Percentiles rank a stretch among this genome's conserved stretches.
phyloP scores from a whole-genome alignment of 352 stramenopile genomes.

The Thraustotheca clavata region DNA sequence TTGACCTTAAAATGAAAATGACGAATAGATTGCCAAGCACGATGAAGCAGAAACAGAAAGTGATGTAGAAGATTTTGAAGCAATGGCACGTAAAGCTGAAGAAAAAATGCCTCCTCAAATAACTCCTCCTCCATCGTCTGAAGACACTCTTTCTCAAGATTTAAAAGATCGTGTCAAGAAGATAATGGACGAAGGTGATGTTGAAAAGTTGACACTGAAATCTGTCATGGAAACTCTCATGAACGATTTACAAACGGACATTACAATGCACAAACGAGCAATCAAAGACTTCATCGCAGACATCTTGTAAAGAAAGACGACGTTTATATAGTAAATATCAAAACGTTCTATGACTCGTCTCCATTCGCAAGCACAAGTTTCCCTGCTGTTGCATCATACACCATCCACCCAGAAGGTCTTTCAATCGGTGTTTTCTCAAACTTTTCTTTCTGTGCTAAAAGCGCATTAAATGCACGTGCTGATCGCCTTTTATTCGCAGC shows the following conservation, averaged over 20 bases:
- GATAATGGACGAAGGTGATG: constrained; percentile 68
- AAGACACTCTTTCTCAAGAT: constrained; percentile 32
- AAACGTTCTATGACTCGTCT: constrained; percentile 2
- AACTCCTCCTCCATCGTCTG: not conserved
- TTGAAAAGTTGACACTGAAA: constrained; percentile 76
- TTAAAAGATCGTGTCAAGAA: constrained; percentile 58
- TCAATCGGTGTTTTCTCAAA: not conserved
- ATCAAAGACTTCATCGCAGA: constrained; percentile 22
- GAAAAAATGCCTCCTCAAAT: constrained; percentile 10
- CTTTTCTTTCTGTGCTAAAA: constrained; percentile 7
- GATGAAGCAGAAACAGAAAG: constrained; percentile 39
- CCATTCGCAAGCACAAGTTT: constrained; percentile 1
- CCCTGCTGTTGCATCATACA: constrained; percentile 8
- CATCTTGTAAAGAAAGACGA: constrained; percentile 8
- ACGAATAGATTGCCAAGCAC: not conserved
- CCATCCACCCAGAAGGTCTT: constrained; percentile 6
- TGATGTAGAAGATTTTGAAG: constrained; percentile 53
- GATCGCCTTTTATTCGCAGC: not conserved
- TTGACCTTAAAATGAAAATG: constrained; percentile 22
- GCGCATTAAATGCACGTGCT: not conserved
- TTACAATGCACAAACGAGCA: constrained; percentile 15
- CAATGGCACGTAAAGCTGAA: constrained; percentile 21
- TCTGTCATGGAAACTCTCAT: constrained; percentile 30
- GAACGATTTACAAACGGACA: constrained; percentile 3
- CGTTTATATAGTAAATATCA: not conserved